Evolutionary conservation across 257 asterid species (phyloP).

Genomic region (Nyctanthes arbortristis): DNA sequence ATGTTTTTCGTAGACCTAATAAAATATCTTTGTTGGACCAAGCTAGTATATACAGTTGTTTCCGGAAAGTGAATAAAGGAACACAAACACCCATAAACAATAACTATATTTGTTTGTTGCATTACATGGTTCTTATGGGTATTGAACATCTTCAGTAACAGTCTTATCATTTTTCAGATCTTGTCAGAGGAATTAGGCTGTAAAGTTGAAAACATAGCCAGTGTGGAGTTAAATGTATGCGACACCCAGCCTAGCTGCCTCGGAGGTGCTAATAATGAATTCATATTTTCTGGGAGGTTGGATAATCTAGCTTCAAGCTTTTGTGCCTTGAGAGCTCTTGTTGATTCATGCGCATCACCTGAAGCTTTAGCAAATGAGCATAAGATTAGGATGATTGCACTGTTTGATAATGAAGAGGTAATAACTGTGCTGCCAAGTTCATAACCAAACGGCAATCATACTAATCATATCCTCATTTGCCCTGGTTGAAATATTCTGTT

Average conservation of each 20-base stretch:
- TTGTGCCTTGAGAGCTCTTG: slow-evolving; percentile 94
- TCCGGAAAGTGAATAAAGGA: not conserved
- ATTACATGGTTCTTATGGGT: not conserved
- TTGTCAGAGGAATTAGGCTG: slow-evolving; percentile 89
- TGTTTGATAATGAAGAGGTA: slow-evolving; percentile 98
- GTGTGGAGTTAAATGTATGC: slow-evolving; percentile 86
- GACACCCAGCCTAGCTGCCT: slow-evolving; percentile 99
- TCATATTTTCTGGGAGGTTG: slow-evolving; percentile 97
- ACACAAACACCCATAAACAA: not conserved
- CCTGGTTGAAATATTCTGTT: not conserved
- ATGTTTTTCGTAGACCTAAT: slow-evolving; percentile 6
- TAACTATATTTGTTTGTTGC: not conserved
- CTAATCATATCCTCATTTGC: not conserved
- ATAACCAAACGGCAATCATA: slow-evolving; percentile 7
- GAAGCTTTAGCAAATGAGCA: slow-evolving; percentile 72
- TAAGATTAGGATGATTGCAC: slow-evolving; percentile 86
- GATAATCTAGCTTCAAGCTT: slow-evolving; percentile 97
- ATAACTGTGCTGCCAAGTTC: no score
- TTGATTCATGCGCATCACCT: slow-evolving; percentile 74
- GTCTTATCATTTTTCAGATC: slow-evolving; percentile 53
- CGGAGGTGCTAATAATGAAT: slow-evolving; percentile 95
- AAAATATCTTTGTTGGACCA: not conserved
- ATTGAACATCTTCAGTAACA: slow-evolving; percentile 11
- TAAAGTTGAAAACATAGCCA: slow-evolving; percentile 73
- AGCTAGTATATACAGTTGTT: not conserved